phyloP scores from a whole-genome alignment of 768 basidiomycete genomes.

The Epithele typhae region DNA sequence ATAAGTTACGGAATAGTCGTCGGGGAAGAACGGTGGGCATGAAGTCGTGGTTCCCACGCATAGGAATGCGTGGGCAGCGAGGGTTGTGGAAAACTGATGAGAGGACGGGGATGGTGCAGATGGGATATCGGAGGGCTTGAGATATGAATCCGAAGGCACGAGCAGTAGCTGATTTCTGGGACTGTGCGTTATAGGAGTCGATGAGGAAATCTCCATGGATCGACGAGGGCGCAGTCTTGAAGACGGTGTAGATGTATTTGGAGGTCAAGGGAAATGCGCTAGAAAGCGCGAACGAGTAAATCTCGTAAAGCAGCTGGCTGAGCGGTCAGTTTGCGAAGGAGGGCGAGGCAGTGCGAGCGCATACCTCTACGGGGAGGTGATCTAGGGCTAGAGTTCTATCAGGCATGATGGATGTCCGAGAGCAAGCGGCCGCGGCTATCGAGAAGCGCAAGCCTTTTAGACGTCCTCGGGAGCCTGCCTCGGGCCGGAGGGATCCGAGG shows the following conservation, averaged over 20 bases:
- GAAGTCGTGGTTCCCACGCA: neutral
- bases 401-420: neutral
- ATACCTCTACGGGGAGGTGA: slow-evolving; percentile 34
- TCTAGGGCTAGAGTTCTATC: slow-evolving; percentile 14
- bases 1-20: slow-evolving; percentile 58
- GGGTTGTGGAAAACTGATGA: slow-evolving; percentile 39
- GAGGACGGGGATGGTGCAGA: slow-evolving; percentile 37
- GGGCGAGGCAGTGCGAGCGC: too few relatives aligned
- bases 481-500: too few relatives aligned
- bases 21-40: slow-evolving; percentile 51
- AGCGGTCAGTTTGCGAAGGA: neutral
- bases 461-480: too few relatives aligned
- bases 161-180: neutral
- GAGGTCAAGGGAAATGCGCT: slow-evolving; percentile 57
- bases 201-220: slow-evolving; percentile 67
- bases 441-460: too few relatives aligned
- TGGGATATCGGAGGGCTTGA: slow-evolving; percentile 53
- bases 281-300: slow-evolving; percentile 70
- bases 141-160: slow-evolving; percentile 30
- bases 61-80: slow-evolving; percentile 4
- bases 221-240: slow-evolving; percentile 49
- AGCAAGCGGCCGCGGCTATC: too few relatives aligned
- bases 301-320: slow-evolving; percentile 68
- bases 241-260: slow-evolving; percentile 47
- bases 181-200: slow-evolving; percentile 24